Evolutionary conservation across 2,329 filamentous ascomycete genomes (phyloP).

Genomic region (Immersiporthe knoxdaviesiana): DNA sequence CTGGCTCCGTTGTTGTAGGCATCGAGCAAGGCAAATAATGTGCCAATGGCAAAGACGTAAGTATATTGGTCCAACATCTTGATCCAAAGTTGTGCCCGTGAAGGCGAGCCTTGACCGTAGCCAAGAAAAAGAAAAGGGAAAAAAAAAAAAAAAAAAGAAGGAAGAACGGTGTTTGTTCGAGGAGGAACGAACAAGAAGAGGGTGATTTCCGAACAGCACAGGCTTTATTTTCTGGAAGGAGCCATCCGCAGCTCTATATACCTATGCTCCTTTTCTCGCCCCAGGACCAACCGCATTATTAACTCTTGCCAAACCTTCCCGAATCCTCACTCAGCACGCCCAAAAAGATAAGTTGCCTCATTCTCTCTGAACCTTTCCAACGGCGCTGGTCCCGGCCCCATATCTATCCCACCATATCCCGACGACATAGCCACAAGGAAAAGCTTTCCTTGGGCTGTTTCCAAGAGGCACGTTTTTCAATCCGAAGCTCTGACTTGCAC

Average conservation of each 20-base stretch:
- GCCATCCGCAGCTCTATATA: not conserved
- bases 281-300: not conserved
- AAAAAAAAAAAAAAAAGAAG: not conserved
- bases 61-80: slow-evolving; percentile 67
- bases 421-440: not conserved
- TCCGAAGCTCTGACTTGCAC: not conserved
- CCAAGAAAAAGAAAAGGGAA: too few species aligned
- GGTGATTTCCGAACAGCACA: not conserved
- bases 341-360: too few species aligned
- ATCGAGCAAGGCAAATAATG: slow-evolving; percentile 74
- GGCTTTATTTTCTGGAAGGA: not conserved
- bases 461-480: not conserved
- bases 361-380: not conserved
- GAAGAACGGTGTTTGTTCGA: too few species aligned
- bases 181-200: not conserved
- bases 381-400: not conserved
- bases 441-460: too few species aligned
- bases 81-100: slow-evolving; percentile 30
- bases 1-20: slow-evolving; percentile 80
- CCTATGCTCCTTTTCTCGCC: not conserved
- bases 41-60: slow-evolving; percentile 77
- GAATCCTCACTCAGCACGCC: too few species aligned
- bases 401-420: not conserved
- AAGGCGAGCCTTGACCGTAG: not conserved
- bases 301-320: not conserved